Base-by-base conservation (phyloP, 2,329 filamentous ascomycete genomes). In the Neonectria hederae region DNA sequence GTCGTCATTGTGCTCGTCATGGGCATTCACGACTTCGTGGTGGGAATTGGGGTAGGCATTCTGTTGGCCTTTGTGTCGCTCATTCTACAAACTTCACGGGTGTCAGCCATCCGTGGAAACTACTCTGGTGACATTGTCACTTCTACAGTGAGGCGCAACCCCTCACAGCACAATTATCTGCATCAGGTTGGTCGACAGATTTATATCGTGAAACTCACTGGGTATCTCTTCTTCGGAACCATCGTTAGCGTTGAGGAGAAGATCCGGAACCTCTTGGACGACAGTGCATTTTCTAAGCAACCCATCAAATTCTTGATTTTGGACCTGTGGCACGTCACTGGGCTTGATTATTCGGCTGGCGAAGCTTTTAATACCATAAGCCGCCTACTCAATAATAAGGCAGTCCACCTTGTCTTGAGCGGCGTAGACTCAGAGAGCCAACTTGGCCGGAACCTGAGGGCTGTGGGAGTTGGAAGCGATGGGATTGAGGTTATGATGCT, bases 141-240 rank as follows among this genome's bases (percentile, higher is more conserved):
- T 35, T 98, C 96, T 1, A 97, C 96, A 0, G 96, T 99, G 28
- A 88, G 96, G 57, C 89, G 96, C 58, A 97, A 97, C 70, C 92
- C 93, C 0, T 90, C 94, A 4, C 96, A 99, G 72, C 90, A 94
- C 65, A 89, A 92, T 63, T 99, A 96, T 75, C 83, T 99, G 4
- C 90, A 90, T 65, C 87, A 95, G 69, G 94, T 96, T 17, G 94
- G 95, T 3, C 87, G 88, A 32, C 96, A 99, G 76, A 96, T 97
- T 35, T 91, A 92, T 63, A 90, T 98, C 54, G 91, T 97, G 74
- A 98, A 98, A 78, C 86, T 99, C 17, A 91, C 92, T 0, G 95
- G 96, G 0, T 98, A 95, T 75, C 87, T 99, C n/a, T 99, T 99
- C 83, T 99, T 99, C 71, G 96, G 96, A 17, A 98, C 94, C 3